A percentile compares a stretch with the other conserved stretches of the same genome.
phyloP scores from a whole-genome alignment of 768 basidiomycete species.

The Russula compacta region DNA sequence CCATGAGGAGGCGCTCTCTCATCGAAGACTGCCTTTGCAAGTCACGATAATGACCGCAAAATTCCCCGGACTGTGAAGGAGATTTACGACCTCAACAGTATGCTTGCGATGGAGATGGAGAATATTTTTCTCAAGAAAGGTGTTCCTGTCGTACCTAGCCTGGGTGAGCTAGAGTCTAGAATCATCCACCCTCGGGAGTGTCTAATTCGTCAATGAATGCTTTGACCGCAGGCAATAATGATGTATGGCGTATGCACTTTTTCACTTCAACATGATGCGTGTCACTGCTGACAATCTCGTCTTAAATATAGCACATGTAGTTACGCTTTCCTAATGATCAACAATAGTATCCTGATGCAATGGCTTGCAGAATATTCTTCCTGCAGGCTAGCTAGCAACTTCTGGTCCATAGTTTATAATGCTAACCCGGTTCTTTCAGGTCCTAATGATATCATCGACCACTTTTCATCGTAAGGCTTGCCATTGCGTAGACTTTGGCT shows the following conservation, averaged over 20 bases:
- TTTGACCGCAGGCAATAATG: conserved; percentile 64
- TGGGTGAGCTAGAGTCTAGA: conserved; percentile 40
- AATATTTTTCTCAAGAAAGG: conserved; percentile 59
- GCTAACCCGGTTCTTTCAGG: conserved; percentile 30
- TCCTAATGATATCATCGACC: conserved; percentile 58
- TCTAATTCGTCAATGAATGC: neutral
- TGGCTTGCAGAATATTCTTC: conserved; percentile 49
- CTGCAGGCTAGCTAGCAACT: conserved; percentile 37
- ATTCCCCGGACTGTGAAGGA: conserved; percentile 74
- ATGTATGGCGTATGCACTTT: conserved; percentile 68
- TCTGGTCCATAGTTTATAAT: neutral
- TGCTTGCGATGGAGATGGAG: conserved; percentile 60
- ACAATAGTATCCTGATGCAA: neutral
- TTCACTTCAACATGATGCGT: neutral
- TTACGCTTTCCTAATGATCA: conserved; percentile 16
- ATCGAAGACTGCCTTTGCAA: conserved; percentile 24
- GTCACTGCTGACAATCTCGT: conserved; percentile 14
- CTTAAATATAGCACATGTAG: conserved; percentile 46
- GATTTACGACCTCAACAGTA: conserved; percentile 67
- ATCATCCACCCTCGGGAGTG: neutral
- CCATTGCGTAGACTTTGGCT: neutral
- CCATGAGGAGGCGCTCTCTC: neutral
- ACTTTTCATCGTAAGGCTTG: conserved; percentile 53
- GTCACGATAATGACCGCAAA: conserved; percentile 78
- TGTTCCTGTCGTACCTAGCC: conserved; percentile 72